Evolutionary conservation across 495 filamentous ascomycete genomes (phyloP).

Genomic region (Lasiosphaeria ovina): DNA sequence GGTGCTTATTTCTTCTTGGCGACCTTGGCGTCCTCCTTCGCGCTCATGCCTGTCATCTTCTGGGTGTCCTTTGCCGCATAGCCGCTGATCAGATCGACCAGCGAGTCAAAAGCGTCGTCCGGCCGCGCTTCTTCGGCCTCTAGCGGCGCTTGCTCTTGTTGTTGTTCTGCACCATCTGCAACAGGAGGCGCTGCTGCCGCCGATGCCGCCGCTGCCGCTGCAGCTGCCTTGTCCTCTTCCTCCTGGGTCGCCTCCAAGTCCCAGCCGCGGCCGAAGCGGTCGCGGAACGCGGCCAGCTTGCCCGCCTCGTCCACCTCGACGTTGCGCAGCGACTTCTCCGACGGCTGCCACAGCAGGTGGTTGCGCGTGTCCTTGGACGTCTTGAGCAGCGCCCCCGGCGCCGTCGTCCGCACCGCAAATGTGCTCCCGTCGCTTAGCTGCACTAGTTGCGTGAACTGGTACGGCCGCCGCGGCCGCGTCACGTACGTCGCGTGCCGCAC

Average conservation of each 20-base stretch:
- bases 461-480: slow-evolving; percentile 81
- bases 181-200: slow-evolving; percentile 8
- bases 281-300: slow-evolving; percentile 78
- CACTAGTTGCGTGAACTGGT: slow-evolving; percentile 94
- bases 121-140: neutral
- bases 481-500: slow-evolving; percentile 85
- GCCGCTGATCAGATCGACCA: slow-evolving; percentile 69
- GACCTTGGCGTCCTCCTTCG: slow-evolving; percentile 32
- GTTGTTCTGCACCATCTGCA: no score
- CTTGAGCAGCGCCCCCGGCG: slow-evolving; percentile 72
- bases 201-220: slow-evolving; percentile 20
- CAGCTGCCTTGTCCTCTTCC: slow-evolving; percentile 18
- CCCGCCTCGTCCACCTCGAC: slow-evolving; percentile 96
- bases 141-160: neutral
- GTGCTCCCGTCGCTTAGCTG: slow-evolving; percentile 90
- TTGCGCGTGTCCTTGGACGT: slow-evolving; percentile 83
- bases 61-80: slow-evolving; percentile 45
- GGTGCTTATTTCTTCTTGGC: slow-evolving; percentile 29
- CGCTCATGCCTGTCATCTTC: slow-evolving; percentile 26
- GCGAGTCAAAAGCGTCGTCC: slow-evolving; percentile 46
- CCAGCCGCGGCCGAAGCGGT: slow-evolving; percentile 78
- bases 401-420: slow-evolving; percentile 85
- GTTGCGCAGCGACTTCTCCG: slow-evolving; percentile 69
- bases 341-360: slow-evolving; percentile 86
- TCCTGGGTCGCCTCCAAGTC: slow-evolving; percentile 46